A percentile compares a stretch with the other conserved stretches of the same genome.
Conservation (phyloP, 2,329 filamentous ascomycete species). For the Talaromyces amestolkiae region DNA sequence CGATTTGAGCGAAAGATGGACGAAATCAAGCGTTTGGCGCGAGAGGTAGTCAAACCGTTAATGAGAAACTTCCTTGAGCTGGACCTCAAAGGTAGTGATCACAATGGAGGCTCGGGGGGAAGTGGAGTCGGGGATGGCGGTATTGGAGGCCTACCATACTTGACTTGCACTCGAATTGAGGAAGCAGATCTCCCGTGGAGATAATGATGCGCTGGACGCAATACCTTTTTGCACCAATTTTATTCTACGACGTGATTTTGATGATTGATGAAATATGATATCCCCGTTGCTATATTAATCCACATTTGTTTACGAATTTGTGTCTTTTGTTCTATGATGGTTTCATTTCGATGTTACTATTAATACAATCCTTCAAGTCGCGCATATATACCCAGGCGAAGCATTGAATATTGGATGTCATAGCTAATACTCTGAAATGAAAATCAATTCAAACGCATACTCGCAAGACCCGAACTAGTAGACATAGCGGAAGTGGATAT, state of each 20-base stretch:
- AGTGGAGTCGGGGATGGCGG: constrained; percentile 37
- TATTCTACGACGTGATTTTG: constrained; percentile 10
- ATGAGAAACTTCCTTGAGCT: constrained; percentile 84
- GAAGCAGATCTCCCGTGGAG: constrained; percentile 64
- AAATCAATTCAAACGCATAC: neutral
- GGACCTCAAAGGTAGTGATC: constrained; percentile 55
- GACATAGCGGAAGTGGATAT: constrained; percentile 60
- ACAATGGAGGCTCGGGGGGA: constrained; percentile 21
- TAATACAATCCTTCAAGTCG: neutral
- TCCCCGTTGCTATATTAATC: constrained; percentile 12
- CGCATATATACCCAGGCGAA: constrained; percentile 8
- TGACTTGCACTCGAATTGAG: constrained; percentile 64
- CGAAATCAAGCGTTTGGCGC: constrained; percentile 79
- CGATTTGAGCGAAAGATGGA: constrained; percentile 84
- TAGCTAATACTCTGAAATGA: neutral
- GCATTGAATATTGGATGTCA: neutral
- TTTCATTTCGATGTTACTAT: neutral
- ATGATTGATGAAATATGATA: constrained; percentile 22
- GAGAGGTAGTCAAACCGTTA: constrained; percentile 77
- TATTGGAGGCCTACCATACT: constrained; percentile 54
- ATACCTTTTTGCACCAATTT: neutral
- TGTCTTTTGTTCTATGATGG: neutral
- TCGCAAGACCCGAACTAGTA: constrained; percentile 33
- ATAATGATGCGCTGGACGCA: constrained; percentile 21
- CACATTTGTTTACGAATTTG: neutral